Percentiles rank a stretch among this genome's conserved stretches.
Evolutionary conservation across 768 basidiomycete genomes (phyloP).

Genomic region (Clitopilus hobsonii): DNA sequence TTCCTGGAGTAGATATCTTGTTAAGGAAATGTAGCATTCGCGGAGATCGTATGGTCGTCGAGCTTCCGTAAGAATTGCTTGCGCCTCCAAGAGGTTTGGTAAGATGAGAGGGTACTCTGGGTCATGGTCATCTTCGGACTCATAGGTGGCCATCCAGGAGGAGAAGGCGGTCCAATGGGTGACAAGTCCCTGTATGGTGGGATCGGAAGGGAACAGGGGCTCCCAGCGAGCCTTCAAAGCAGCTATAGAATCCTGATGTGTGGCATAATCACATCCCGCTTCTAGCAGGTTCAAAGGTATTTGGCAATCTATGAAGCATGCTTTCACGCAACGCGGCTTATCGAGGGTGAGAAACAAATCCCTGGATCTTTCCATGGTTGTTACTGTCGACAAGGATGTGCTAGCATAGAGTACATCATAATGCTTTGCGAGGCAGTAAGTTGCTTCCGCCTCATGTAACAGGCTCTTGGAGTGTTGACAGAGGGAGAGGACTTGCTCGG

Average conservation of each 20-base stretch:
- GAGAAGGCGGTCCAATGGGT: neutral
- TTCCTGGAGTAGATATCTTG: neutral
- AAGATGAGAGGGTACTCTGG: neutral
- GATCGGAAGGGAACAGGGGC: neutral
- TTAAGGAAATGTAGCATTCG: neutral
- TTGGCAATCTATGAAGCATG: neutral
- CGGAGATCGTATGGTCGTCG: neutral
- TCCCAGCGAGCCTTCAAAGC: neutral
- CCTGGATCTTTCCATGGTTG: neutral
- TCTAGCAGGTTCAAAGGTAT: neutral
- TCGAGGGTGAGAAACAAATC: neutral
- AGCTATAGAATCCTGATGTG: neutral
- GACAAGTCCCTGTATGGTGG: neutral
- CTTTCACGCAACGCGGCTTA: neutral
- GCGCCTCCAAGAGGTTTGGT: neutral
- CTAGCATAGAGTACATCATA: neutral
- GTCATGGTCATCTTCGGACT: neutral
- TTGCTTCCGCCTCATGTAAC: neutral
- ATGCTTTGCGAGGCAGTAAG: neutral
- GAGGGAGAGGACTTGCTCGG: conserved; percentile 6
- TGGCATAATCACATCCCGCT: neutral
- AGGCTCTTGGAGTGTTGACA: neutral
- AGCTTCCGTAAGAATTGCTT: neutral
- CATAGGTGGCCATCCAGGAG: neutral
- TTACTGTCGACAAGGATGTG: neutral